A percentile compares a stretch with the other conserved stretches of the same genome.
Conservation (phyloP, 805 yeast species). For the Wickerhamiella hasegawae region DNA sequence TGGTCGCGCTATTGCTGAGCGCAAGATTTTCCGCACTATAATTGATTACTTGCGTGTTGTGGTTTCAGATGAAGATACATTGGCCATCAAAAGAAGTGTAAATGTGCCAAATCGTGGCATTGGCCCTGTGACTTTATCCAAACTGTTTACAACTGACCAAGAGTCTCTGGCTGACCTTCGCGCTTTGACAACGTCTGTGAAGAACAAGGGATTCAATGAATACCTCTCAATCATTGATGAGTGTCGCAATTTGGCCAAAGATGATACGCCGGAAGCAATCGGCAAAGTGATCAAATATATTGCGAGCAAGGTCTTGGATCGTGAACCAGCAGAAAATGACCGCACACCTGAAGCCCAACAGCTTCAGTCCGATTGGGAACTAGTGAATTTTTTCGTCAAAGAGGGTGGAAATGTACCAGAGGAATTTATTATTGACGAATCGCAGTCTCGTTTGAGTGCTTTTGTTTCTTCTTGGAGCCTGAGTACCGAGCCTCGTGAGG, state of each 20-base stretch:
- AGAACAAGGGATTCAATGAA: too few relatives aligned
- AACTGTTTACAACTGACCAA: slow-evolving; percentile 12
- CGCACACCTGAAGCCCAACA: too few relatives aligned
- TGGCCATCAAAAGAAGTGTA: slow-evolving; percentile 43
- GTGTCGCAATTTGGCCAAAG: too few relatives aligned
- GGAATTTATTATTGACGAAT: neutral
- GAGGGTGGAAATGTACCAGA: neutral
- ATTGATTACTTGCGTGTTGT: slow-evolving; percentile 51
- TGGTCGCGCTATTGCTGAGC: slow-evolving; percentile 70
- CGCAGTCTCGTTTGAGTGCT: slow-evolving; percentile 4
- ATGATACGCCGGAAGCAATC: too few relatives aligned
- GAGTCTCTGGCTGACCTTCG: neutral
- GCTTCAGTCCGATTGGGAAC: neutral
- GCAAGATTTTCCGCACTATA: slow-evolving; percentile 47
- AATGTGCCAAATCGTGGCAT: slow-evolving; percentile 50
- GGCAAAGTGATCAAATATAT: too few relatives aligned
- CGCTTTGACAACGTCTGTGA: too few relatives aligned
- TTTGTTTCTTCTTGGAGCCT: slow-evolving; percentile 12
- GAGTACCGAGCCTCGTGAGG: slow-evolving; percentile 4
- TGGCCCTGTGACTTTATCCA: slow-evolving; percentile 38
- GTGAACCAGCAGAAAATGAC: too few relatives aligned
- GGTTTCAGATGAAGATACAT: slow-evolving; percentile 38
- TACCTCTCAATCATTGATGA: too few relatives aligned
- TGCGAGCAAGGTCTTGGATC: too few relatives aligned
- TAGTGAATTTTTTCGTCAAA: neutral